Conservation (phyloP, 2,329 filamentous ascomycete species). For the Ophiognomonia clavigignenti-juglandacearum region DNA sequence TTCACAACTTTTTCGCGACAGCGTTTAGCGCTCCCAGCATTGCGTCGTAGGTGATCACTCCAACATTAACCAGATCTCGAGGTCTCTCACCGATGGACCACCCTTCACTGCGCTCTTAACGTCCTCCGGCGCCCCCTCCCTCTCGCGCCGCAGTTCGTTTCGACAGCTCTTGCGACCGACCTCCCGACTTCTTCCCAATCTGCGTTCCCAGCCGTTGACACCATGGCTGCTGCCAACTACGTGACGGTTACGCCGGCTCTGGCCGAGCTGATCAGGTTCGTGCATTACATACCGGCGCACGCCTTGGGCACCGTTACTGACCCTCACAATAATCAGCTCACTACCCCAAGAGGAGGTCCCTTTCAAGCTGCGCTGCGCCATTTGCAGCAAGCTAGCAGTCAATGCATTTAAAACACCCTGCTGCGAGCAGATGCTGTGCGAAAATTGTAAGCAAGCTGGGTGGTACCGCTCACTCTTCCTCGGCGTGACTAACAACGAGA, state of each 20-base stretch:
- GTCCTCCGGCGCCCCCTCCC: constrained; percentile 6
- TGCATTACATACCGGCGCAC: background rate
- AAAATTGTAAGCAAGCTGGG: constrained; percentile 63
- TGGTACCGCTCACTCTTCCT: too few relatives aligned
- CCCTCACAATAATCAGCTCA: constrained; percentile 51
- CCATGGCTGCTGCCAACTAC: constrained; percentile 17
- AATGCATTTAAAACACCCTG: constrained; percentile 90
- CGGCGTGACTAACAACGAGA: constrained; percentile 16
- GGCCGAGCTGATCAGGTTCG: constrained; percentile 54
- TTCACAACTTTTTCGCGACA: background rate
- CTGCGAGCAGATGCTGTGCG: constrained; percentile 93
- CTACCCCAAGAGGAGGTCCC: constrained; percentile 81
- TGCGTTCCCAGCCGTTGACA: constrained; percentile 16
- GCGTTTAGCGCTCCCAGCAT: background rate
- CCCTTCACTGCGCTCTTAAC: background rate
- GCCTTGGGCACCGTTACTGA: constrained; percentile 12
- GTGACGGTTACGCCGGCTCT: constrained; percentile 42
- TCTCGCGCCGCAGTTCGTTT: constrained; percentile 8
- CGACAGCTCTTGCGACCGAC: constrained; percentile 7
- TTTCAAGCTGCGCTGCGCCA: constrained; percentile 92
- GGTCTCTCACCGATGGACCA: constrained; percentile 8
- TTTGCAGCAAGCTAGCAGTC: constrained; percentile 84
- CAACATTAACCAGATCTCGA: background rate
- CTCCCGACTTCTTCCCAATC: background rate
- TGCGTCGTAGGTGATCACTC: background rate